Base-by-base conservation (phyloP, 2,329 filamentous ascomycete species). In the Neurospora sp. region DNA sequence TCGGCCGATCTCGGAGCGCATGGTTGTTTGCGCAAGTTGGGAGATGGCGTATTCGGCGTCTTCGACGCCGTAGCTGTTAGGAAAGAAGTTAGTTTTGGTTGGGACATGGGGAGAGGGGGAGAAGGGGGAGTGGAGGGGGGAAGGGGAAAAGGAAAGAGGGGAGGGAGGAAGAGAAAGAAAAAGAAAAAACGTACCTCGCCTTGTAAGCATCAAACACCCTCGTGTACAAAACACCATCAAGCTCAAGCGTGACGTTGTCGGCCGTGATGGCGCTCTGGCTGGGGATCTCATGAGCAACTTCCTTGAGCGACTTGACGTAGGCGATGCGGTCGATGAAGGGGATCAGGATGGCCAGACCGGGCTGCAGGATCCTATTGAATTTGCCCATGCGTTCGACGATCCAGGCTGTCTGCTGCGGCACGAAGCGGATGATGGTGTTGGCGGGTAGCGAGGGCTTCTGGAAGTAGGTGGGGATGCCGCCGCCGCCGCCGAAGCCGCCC, bases 361-460 rank as follows among this genome's bases (percentile, higher is more conserved):
- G 96, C 76, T 97, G 89, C 68, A 99, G 84, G 77, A 99, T 97
- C 72, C 94, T 88, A 82, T 93, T 91, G 84, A 97, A 99, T 82
- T 94, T 96, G 77, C 96, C 96, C 96, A 99, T 99, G 78, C 96
- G 94, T 87, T 99, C 96, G 70, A 99, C 96, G 71, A 99, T 95
- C 96, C 96, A 99, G 80, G 96, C 96, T 76, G 95, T 98, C 84
- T 99, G 96, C 82, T 99, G 96, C n/a, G 96, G 96, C 58, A 99
- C 96, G 81, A 98, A 99, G 72, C 95, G 93, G 76, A 99, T 85
- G 73, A 99, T 85, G 4, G 96, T 99, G 82, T 99, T 99, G 75
- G 94, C 92, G 38, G 96, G 96, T 68, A 97, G 85, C 28, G 86
- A 84, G 13, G 86, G 19, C 73, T 87, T 87, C 78, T 91, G 90